Percentiles rank a stretch among this genome's conserved stretches.
phyloP scores from a whole-genome alignment of 805 yeast species.

The Kodamaea nitidulidarum region DNA sequence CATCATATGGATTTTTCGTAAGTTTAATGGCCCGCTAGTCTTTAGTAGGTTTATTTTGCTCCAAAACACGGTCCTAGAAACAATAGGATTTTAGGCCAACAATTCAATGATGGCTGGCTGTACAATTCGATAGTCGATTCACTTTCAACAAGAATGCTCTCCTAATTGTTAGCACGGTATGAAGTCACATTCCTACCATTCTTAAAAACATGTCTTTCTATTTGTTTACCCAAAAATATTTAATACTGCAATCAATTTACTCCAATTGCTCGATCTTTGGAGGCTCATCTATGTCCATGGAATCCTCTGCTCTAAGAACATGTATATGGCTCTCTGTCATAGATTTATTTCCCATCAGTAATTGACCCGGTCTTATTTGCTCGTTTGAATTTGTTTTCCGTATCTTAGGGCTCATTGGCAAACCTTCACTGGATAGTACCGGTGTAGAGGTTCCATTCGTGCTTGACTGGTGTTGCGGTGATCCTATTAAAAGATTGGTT shows the following conservation, averaged over 20 bases:
- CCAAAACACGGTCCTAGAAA: too few species aligned
- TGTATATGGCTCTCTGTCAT: conserved; percentile 31
- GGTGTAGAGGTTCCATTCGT: conserved; percentile 7
- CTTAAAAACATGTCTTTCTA: neutral
- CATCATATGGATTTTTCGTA: too few species aligned
- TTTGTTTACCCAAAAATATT: too few species aligned
- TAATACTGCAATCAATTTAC: too few species aligned
- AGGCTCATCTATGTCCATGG: conserved; percentile 17
- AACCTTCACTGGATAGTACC: conserved; percentile 6
- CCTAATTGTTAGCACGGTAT: too few species aligned
- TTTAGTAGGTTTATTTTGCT: too few species aligned
- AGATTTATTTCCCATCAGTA: conserved; percentile 27
- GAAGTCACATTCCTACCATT: too few species aligned
- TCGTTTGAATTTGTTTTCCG: conserved; percentile 31
- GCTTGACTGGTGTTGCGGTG: conserved; percentile 12
- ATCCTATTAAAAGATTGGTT: conserved; percentile 13
- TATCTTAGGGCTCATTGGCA: conserved; percentile 18
- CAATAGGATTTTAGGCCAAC: too few species aligned
- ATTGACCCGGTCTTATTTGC: conserved; percentile 28
- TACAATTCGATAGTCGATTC: too few species aligned
- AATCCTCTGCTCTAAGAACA: conserved; percentile 9
- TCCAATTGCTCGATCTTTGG: conserved; percentile 18
- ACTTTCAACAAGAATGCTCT: too few species aligned
- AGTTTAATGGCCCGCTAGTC: too few species aligned
- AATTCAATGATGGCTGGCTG: too few species aligned